A percentile compares a stretch with the other conserved stretches of the same genome.
Conservation (phyloP, 768 basidiomycete genomes). For the Rhodotorula graminis region DNA sequence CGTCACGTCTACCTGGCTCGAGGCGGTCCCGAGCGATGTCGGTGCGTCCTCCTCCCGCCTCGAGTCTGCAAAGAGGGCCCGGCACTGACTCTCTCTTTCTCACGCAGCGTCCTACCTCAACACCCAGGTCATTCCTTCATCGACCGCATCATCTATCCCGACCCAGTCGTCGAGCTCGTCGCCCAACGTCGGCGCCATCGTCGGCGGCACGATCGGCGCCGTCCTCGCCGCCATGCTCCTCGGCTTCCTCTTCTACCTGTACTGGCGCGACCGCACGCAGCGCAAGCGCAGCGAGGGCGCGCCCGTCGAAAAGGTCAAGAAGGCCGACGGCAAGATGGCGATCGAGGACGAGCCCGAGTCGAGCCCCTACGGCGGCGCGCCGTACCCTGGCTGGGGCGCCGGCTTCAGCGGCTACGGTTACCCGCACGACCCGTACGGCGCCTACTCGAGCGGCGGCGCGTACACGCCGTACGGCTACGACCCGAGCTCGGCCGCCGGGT, state of each 20-base stretch:
- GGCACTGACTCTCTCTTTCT: neutral
- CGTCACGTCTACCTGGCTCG: slow-evolving; percentile 31
- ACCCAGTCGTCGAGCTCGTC: neutral
- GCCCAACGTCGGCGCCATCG: slow-evolving; percentile 20
- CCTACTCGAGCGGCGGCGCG: neutral
- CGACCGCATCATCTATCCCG: neutral
- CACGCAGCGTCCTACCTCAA: slow-evolving; percentile 19
- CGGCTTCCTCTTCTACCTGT: slow-evolving; percentile 37
- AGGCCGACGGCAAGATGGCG: slow-evolving; percentile 32
- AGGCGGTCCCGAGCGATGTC: slow-evolving; percentile 19
- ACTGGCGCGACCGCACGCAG: slow-evolving; percentile 21
- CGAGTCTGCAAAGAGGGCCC: neutral
- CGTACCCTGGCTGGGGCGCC: neutral
- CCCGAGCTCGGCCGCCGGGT: neutral
- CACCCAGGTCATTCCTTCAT: slow-evolving; percentile 4
- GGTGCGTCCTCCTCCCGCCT: neutral
- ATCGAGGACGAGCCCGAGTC: slow-evolving; percentile 32
- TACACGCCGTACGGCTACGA: slow-evolving; percentile 1
- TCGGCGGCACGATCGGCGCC: slow-evolving; percentile 30
- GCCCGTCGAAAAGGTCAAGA: slow-evolving; percentile 23
- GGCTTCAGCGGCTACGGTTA: neutral
- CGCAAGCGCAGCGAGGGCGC: slow-evolving; percentile 15
- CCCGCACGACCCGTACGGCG: slow-evolving; percentile 11
- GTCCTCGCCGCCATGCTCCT: slow-evolving; percentile 23
- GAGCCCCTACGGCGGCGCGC: neutral